These are phyloP conservation scores for Sporobolomyces phaffii DNA, from an alignment of 768 basidiomycete species.

Conservation along the genomic window DNA sequence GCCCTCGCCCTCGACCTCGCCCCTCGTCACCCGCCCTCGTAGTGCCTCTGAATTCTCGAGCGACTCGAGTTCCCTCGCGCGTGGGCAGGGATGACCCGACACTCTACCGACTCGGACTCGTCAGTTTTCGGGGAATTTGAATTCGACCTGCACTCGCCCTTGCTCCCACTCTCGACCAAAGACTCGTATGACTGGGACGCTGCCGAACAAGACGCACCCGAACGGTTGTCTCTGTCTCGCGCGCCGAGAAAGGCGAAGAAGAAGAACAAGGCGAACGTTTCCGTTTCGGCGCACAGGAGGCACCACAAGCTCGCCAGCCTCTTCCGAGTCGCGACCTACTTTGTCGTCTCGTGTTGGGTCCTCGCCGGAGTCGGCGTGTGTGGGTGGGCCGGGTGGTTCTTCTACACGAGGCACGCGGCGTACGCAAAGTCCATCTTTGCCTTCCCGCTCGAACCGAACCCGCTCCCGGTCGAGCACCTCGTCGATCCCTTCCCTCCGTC, in stretches of 20 bases:
- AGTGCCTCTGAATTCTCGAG: too few species aligned
- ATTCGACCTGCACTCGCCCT: background rate
- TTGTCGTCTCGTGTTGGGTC: background rate
- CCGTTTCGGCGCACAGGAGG: background rate
- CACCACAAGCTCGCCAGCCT: constrained; percentile 1
- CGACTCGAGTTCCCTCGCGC: too few species aligned
- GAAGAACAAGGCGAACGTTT: background rate
- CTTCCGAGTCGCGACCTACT: background rate
- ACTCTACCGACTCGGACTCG: background rate
- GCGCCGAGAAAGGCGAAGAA: background rate
- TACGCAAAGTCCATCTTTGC: constrained; percentile 24
- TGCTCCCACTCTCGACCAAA: background rate
- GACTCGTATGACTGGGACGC: background rate
- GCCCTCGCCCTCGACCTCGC: too few species aligned
- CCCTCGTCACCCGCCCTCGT: too few species aligned
- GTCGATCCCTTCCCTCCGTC: constrained; percentile 5
- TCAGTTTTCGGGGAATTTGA: background rate
- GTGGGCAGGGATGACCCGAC: background rate
- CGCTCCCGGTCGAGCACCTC: background rate
- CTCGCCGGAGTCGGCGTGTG: background rate
- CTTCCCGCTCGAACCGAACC: constrained; percentile 7
- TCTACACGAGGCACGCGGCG: constrained; percentile 12
- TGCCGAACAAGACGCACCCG: background rate
- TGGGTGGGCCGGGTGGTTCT: background rate
- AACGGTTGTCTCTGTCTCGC: background rate